Percentiles rank a stretch among this genome's conserved stretches.
Evolutionary conservation across 2,329 filamentous ascomycete species (phyloP).

Genomic region (Pseudogymnoascus sp.): DNA sequence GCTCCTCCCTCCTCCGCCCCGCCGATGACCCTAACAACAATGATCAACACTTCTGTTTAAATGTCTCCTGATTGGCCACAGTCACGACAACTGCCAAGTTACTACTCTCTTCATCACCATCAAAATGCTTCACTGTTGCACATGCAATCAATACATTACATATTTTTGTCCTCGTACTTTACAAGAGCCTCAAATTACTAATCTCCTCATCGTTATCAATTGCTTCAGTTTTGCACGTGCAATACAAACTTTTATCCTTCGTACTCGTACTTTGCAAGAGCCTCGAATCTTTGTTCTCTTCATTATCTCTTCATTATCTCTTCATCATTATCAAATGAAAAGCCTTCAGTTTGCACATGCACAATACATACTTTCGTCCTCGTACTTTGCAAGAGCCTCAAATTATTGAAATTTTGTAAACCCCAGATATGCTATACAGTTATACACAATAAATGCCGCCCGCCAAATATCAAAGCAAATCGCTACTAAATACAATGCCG

Average conservation of each 20-base stretch:
- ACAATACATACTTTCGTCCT: neutral
- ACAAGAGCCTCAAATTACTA: too few species aligned
- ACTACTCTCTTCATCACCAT: neutral
- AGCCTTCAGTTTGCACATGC: neutral
- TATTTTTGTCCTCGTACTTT: neutral
- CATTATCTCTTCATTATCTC: too few species aligned
- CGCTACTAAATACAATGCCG: constrained; percentile 6
- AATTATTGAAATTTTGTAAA: neutral
- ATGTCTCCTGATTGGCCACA: neutral
- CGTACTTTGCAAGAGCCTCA: neutral
- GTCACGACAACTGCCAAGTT: neutral
- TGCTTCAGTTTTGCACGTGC: too few species aligned
- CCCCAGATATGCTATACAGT: neutral
- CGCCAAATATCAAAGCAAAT: neutral
- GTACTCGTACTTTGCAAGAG: too few species aligned
- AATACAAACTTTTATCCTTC: too few species aligned
- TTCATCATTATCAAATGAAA: neutral
- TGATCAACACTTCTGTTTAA: neutral
- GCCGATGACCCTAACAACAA: neutral
- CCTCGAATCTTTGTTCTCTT: too few species aligned
- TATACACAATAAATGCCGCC: neutral
- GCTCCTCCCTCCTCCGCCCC: neutral
- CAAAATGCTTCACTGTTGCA: neutral
- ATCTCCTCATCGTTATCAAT: too few species aligned
- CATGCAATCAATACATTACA: neutral